phyloP scores from a whole-genome alignment of 2,329 filamentous ascomycete genomes.

The Geosmithia putterillii region DNA sequence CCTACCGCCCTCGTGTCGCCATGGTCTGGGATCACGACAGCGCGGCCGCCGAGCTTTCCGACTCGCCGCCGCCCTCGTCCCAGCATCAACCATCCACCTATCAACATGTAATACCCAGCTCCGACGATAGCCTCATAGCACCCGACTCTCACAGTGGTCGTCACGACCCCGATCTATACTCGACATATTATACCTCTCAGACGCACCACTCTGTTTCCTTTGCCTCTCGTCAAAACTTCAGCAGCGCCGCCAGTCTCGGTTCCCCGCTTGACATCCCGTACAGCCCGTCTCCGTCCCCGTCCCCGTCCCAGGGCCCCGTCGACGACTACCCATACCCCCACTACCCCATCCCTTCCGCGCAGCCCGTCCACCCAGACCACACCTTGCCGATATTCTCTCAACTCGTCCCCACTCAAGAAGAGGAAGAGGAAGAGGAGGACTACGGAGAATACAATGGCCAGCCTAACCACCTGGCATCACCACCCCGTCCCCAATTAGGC shows the following conservation, averaged over 20 bases:
- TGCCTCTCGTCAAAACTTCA: not conserved
- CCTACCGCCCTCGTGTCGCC: slow-evolving; percentile 19
- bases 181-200: not conserved
- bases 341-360: not conserved
- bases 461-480: no score
- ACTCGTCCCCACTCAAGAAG: not conserved
- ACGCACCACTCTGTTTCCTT: not conserved
- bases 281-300: not conserved
- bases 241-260: no score
- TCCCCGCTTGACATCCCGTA: no score
- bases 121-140: not conserved
- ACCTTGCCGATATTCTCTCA: not conserved
- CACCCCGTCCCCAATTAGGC: no score
- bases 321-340: not conserved
- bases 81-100: not conserved
- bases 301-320: not conserved
- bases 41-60: not conserved
- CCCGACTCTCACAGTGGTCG: not conserved
- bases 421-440: not conserved
- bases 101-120: not conserved
- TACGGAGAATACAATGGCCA: no score
- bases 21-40: slow-evolving; percentile 19
- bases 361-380: not conserved
- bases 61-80: not conserved
- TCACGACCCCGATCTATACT: not conserved